These are phyloP conservation scores for Leucocoprinus sp. DNA, from an alignment of 768 basidiomycete genomes.

Conservation along the genomic window DNA sequence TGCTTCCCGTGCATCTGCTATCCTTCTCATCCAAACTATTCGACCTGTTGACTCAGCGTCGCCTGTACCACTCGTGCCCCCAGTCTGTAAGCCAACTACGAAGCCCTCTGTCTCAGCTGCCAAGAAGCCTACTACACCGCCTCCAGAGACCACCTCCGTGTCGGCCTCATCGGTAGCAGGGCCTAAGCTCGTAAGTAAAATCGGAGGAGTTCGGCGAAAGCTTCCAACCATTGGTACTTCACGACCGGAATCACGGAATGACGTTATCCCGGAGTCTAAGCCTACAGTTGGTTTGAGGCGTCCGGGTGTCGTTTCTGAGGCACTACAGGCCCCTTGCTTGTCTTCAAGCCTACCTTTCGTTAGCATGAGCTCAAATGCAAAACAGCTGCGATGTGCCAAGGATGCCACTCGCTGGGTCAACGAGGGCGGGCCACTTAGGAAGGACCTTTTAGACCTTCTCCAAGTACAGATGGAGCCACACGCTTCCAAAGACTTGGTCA, in stretches of 20 bases:
- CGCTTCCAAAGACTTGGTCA: constrained; percentile 64
- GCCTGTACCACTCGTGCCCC: constrained; percentile 18
- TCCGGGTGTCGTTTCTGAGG: constrained; percentile 20
- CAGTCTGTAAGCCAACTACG: constrained; percentile 19
- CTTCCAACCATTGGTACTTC: constrained; percentile 49
- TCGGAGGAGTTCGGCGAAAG: constrained; percentile 63
- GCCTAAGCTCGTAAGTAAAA: constrained; percentile 39
- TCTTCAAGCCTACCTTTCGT: constrained; percentile 35
- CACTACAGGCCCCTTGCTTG: constrained; percentile 20
- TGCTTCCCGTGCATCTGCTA: constrained; percentile 75
- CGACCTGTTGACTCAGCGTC: constrained; percentile 35
- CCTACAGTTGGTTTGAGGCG: constrained; percentile 27
- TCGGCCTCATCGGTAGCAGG: constrained; percentile 25
- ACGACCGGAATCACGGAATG: constrained; percentile 43
- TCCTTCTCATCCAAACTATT: constrained; percentile 86
- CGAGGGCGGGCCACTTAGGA: constrained; percentile 73
- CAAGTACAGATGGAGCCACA: constrained; percentile 90
- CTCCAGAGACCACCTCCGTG: constrained; percentile 32
- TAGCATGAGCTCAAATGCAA: constrained; percentile 51
- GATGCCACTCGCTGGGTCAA: constrained; percentile 81
- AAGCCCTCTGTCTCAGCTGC: constrained; percentile 23
- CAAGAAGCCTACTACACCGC: constrained; percentile 21
- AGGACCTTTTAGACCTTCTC: constrained; percentile 80
- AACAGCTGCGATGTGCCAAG: constrained; percentile 59
- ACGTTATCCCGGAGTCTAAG: constrained; percentile 29